Evolutionary conservation across 345 rosid genomes (phyloP).

Genomic region (Xanthoceras sorbifolium): DNA sequence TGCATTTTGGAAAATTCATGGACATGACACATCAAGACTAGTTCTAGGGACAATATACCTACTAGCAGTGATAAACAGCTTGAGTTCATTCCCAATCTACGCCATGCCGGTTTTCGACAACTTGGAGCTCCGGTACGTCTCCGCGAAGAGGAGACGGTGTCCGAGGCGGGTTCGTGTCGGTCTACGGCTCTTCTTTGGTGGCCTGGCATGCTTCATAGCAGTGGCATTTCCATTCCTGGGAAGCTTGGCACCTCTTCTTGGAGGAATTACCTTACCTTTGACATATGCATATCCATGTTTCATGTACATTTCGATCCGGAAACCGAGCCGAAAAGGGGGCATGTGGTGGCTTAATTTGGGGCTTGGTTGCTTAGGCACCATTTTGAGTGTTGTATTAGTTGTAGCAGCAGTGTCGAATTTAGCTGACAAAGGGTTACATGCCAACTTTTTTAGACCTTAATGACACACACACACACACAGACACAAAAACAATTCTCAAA

Average conservation of each 20-base stretch:
- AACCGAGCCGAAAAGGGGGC: neutral
- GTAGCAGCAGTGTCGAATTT: constrained; percentile 45
- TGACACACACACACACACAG: neutral
- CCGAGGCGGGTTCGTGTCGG: constrained; percentile 27
- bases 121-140: constrained; percentile 33
- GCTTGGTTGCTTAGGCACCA: constrained; percentile 46
- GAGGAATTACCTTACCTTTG: constrained; percentile 48
- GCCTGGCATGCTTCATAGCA: constrained; percentile 38
- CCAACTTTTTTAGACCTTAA: constrained; percentile 51
- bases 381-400: constrained; percentile 32
- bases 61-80: constrained; percentile 32
- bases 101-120: constrained; percentile 63
- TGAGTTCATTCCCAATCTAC: constrained; percentile 50
- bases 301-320: constrained; percentile 49
- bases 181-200: constrained; percentile 44
- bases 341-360: constrained; percentile 45
- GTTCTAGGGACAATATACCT: constrained; percentile 29
- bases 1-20: constrained; percentile 32
- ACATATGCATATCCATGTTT: constrained; percentile 59
- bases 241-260: constrained; percentile 39
- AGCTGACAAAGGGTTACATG: constrained; percentile 37
- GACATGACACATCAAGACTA: constrained; percentile 26
- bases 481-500: no score
- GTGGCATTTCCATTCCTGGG: constrained; percentile 53
- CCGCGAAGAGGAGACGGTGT: constrained; percentile 29